Conservation (phyloP, 192 early-diverging fungal genomes). For the Coemansia asiatica region DNA sequence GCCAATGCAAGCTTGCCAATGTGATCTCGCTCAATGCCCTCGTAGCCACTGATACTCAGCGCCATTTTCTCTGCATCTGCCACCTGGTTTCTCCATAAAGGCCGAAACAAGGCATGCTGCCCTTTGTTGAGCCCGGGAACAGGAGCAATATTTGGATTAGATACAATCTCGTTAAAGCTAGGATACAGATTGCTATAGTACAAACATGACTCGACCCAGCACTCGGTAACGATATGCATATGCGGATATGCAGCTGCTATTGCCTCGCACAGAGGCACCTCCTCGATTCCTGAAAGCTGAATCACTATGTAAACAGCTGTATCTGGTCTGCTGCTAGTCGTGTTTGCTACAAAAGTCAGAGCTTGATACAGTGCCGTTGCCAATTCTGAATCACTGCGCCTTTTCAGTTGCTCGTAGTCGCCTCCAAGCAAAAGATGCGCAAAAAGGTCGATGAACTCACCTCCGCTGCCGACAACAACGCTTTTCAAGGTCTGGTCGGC, state of each 20-base stretch:
- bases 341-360: constrained; percentile 4
- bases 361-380: background rate
- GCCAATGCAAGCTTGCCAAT: constrained; percentile 49
- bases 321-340: background rate
- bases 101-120: constrained; percentile 50
- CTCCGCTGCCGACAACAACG: constrained; percentile 27
- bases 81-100: constrained; percentile 7
- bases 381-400: background rate
- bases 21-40: constrained; percentile 59
- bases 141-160: background rate
- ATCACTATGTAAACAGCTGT: constrained; percentile 26
- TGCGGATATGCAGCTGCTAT: background rate
- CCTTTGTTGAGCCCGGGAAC: constrained; percentile 22
- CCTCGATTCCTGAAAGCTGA: constrained; percentile 22
- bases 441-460: constrained; percentile 22
- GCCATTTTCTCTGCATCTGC: constrained; percentile 3
- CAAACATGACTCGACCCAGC: constrained; percentile 63
- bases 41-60: constrained; percentile 62
- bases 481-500: constrained; percentile 16
- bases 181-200: constrained; percentile 43
- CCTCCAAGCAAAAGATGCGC: background rate
- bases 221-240: constrained; percentile 58
- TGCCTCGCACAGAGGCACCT: constrained; percentile 16
- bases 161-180: constrained; percentile 23
- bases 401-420: background rate